Conservation (phyloP, 202 grass and related monocot species). For the Thinopyrum obtusiflorum region DNA sequence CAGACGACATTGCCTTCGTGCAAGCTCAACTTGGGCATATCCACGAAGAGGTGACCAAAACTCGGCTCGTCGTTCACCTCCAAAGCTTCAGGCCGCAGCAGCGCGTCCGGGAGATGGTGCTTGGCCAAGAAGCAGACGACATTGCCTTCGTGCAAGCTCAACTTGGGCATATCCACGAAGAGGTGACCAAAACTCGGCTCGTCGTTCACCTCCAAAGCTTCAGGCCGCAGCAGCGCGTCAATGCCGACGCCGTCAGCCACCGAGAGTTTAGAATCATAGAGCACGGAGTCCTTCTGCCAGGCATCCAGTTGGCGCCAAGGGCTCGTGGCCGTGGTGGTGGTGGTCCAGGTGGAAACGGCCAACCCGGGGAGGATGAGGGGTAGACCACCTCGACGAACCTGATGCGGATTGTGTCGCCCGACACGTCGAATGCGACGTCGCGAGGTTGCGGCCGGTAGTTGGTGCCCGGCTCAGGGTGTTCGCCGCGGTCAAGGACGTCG, state of each 20-base stretch:
- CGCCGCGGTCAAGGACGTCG: background rate
- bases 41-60: background rate
- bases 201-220: too few relatives aligned
- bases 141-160: background rate
- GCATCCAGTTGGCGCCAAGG: background rate
- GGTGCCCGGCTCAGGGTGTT: too few relatives aligned
- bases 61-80: too few relatives aligned
- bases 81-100: background rate
- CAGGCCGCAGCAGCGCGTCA: background rate
- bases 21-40: background rate
- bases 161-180: background rate
- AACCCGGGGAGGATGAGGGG: background rate
- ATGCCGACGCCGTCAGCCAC: background rate
- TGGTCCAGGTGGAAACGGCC: background rate
- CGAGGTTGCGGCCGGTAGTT: background rate
- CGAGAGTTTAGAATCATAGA: background rate
- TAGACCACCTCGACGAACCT: background rate
- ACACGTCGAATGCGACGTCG: background rate
- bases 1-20: background rate
- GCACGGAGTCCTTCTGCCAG: background rate
- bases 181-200: background rate
- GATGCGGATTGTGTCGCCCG: background rate
- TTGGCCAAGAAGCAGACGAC: background rate
- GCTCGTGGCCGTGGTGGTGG: background rate
- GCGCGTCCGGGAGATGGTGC: background rate